Base-by-base conservation (phyloP, 1,139 yeast genomes). In the Chernovozyma sophiae-reginae region DNA sequence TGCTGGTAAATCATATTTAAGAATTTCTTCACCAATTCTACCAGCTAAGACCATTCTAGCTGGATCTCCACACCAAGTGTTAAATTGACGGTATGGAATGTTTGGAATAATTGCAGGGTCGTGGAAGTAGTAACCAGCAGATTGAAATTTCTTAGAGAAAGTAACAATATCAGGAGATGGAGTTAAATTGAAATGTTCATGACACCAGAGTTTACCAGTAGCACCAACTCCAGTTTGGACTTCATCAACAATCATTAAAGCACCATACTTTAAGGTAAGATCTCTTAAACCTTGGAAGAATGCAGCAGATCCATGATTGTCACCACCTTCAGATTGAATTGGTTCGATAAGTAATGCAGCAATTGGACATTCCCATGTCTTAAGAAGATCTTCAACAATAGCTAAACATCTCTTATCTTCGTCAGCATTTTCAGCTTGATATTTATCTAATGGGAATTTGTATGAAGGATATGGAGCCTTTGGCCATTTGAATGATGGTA, bases 1-100 rank as follows among this genome's bases (percentile, higher is more conserved):
- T 27, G 65, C 63, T 28, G 76, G 73, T 48, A 84, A 72, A 49
- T 79, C 72, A 58, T 82, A 66, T 54, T 78, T 77, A 41, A 66
- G 62, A 37, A 83, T 64, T 60, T 83, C 89, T 44, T 72, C 62
- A 56, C 78, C 79, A 49, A 84, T 82, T 45, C 84, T 77, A 46
- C 80, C 79, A 38, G 90, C 83, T 54, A 85, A 72, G 49, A 83
- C 65, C 54, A 85, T 77, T 65, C 83, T 79, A 43, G 87, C 79
- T 55, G 92, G 89, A 68, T 84, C 95, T 50, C 95, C 95, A 62
- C 90, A 82, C 95, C 95, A 84, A 43, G 95, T 84, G 77, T 84
- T 84, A 73, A 84, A 84, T 69, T 84, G 92, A 60, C 94, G 80
- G 72, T 81, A 84, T 33, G 94, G 78, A 58, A 68, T 54, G 58